These are phyloP conservation scores for Tieghemostelium lacteum DNA, from an alignment of 78 protist species.

Conservation along the genomic window DNA sequence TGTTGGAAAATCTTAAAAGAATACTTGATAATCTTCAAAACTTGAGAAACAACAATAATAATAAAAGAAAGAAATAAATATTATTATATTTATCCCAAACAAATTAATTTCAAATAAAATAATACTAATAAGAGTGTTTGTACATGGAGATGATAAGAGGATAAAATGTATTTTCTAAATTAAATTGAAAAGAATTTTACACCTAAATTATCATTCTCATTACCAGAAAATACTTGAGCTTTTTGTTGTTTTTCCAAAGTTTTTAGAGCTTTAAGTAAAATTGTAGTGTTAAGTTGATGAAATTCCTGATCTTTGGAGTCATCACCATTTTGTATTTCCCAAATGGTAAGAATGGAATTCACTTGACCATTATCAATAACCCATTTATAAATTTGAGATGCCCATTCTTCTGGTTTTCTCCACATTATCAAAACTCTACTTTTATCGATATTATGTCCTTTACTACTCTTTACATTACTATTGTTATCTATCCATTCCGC, in stretches of 20 bases:
- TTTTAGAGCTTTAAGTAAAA: slow-evolving; percentile 66
- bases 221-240: slow-evolving; percentile 74
- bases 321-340: slow-evolving; percentile 85
- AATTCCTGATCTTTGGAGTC: slow-evolving; percentile 72
- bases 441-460: slow-evolving; percentile 30
- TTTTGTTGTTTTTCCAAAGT: slow-evolving; percentile 68
- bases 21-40: slow-evolving; percentile 23
- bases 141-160: not conserved
- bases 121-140: too few relatives aligned
- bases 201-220: slow-evolving; percentile 65
- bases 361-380: slow-evolving; percentile 66
- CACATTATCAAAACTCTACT: slow-evolving; percentile 58
- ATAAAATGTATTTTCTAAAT: too few relatives aligned
- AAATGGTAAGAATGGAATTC: slow-evolving; percentile 64
- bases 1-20: slow-evolving; percentile 10
- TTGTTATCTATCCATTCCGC: slow-evolving; percentile 79
- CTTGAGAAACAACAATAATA: not conserved
- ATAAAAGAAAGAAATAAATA: not conserved
- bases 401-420: slow-evolving; percentile 86
- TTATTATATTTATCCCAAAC: too few relatives aligned
- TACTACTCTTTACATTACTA: not conserved
- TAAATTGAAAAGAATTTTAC: slow-evolving; percentile 83
- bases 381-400: slow-evolving; percentile 75
- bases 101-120: too few relatives aligned
- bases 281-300: slow-evolving; percentile 60